phyloP scores from a whole-genome alignment of 1,139 yeast genomes.

The Blastobotrys aristatus region DNA sequence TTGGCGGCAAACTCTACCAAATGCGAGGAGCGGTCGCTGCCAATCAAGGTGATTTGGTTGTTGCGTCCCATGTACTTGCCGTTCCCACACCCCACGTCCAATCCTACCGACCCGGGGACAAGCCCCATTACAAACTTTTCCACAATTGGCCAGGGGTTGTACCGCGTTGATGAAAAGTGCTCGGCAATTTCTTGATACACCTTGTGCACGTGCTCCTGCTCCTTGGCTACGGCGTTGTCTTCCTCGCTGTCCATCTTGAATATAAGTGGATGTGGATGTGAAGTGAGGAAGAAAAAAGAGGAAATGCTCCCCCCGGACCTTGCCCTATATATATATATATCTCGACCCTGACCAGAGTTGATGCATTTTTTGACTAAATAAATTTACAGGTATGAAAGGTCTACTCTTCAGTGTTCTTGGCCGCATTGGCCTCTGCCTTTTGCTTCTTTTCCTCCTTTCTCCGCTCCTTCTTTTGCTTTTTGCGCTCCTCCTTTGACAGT shows the following conservation, averaged over 20 bases:
- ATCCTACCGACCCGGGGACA: conserved; percentile 45
- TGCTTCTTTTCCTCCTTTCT: conserved; percentile 32
- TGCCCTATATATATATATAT: too few species aligned
- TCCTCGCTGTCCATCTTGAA: too few species aligned
- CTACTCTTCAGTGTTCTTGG: not conserved
- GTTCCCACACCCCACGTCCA: conserved; percentile 85
- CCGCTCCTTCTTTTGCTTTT: conserved; percentile 41
- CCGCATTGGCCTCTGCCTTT: conserved; percentile 6
- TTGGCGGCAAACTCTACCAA: conserved; percentile 63
- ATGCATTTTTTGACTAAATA: too few species aligned
- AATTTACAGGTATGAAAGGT: too few species aligned
- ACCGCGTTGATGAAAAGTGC: conserved; percentile 89
- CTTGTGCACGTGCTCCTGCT: conserved; percentile 74
- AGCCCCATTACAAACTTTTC: conserved; percentile 53
- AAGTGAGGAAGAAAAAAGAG: not conserved
- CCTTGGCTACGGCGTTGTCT: conserved; percentile 41
- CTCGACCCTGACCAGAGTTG: too few species aligned
- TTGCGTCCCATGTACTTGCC: conserved; percentile 84
- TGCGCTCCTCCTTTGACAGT: conserved; percentile 33
- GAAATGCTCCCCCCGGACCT: too few species aligned
- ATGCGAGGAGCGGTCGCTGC: conserved; percentile 81
- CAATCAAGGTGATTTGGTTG: conserved; percentile 60
- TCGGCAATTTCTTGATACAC: conserved; percentile 89
- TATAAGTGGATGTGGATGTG: not conserved
- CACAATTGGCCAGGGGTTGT: conserved; percentile 98